Base-by-base conservation (phyloP, 306 rosid genomes). In the Pachyrhizus erosus region DNA sequence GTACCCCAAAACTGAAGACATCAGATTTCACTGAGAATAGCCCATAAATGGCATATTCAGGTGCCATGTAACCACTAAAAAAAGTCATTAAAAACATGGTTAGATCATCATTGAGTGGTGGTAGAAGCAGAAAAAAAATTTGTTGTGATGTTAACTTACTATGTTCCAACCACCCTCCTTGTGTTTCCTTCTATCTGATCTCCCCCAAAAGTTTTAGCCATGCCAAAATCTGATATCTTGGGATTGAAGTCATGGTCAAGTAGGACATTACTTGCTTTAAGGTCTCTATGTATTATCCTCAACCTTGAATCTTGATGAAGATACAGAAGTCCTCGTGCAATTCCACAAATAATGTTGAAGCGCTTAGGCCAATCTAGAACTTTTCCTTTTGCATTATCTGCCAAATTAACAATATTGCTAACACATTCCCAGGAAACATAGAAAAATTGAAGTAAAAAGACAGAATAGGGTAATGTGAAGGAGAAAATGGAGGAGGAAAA, bases 241-340 rank as follows among this genome's bases (percentile, higher is more conserved):
- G 84, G 84, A 11, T 74, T 84, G 31, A 84, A 74, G 21, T 84
- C 78, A 8, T 8, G 51, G 17, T 84, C 87, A 66, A 84, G 78
- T 45, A 84, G 52, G 8, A 84, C 43, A 74, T 84, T 84, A 24
- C 84, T 74, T 31, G 74, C 84, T 67, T 84, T 84, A 24, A 84
- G 87, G 31, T 84, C 81, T 57, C 87, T 79, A 3, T 84, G 84
- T 73, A 84, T 74, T n/a, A 84, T 84, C 29, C 87, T 79, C 39
- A 84, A 55, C 5, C 87, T 79, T 17, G 87, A 84, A 68, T 84
- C 87, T 79, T 84, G 84, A 73, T 91, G 93, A 55, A 91, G 96
- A 82, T 91, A 91, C 4, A 91, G 40, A 37, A 89, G 89, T 29
- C 96, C 92, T 14, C 90, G 83, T 0, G 89, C 89, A 48, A 91